Base-by-base conservation (phyloP, 2,329 filamentous ascomycete species). In the Hypomyces rosellus region DNA sequence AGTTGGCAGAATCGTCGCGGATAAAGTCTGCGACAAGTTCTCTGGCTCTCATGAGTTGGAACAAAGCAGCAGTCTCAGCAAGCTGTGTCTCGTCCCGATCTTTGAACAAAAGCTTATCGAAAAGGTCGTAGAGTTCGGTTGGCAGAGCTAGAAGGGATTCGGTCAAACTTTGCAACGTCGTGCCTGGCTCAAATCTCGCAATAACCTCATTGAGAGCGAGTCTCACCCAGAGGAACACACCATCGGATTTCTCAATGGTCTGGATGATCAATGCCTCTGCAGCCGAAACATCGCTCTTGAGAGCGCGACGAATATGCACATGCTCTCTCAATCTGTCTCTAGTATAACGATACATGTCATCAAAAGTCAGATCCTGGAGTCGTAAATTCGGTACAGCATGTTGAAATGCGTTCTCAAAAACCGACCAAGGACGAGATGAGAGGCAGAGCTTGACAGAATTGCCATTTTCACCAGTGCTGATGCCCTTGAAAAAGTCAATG, bases 191-290 rank as follows among this genome's bases (percentile, higher is more conserved):
- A 15, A 59, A 56, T 13, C 51, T 54, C 25, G 51, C 54, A 13
- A 64, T 20, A 45, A 67, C 56, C 25, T 61, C 57, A 13, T 62
- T 55, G 9, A 68, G 61, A 0, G 63, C 67, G 5, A 64, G 56
- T 1, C 57, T 54, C 1, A 66, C 60, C 66, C 66, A 68, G 8
- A 69, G 58, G 41, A 69, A 68, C 0, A 69, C 65, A 0, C 66
- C 66, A 11, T 65, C 60, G 0, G 66, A 59, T 6, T 50, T 58
- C 2, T 61, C 53, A 1, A 62, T 56, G 1, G 59, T 56, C 0
- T 49, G 40, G 14, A 55, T 38, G 30, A 61, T 41, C 15, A 64
- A 46, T 1, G 16, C 13, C 2, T 46, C 33, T 0, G 46, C 48
- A 5, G 7, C 30, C 1, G 53, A 41, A 5, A 36, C 11, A 13